Evolutionary conservation across 2,329 filamentous ascomycete species (phyloP), one percentile per base, ranked within the genome.

Genomic region (Talaromyces sp.): DNA sequence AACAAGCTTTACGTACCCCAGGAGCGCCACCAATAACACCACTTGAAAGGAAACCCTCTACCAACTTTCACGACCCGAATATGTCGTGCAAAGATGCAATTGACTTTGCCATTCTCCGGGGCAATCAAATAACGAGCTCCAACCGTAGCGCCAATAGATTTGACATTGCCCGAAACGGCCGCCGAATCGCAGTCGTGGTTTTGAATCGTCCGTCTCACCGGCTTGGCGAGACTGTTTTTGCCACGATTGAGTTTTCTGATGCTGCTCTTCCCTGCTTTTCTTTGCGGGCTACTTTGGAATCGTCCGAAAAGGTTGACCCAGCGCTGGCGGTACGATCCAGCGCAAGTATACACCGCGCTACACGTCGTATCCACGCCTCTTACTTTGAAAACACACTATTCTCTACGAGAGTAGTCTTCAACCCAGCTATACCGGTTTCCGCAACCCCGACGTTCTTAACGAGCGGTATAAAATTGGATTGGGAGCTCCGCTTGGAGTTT

Each of bases 391-490:
- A 90, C 32, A 89, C 91, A 0, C 80, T 97, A 3, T 97, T 89
- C 72, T 86, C 92, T 1, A 84, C 89, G 8, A 83, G 91, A 55
- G 81, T 93, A 24, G 85, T 90, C 7, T 97, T 97, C 69, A 87
- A 82, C 9, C 89, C 92, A 0, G 89, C 90, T 0, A 92, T 99
- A 54, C 94, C 94, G 0, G 83, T 89, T 19, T 83, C 82, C 14
- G 92, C 91, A 0, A 96, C 92, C 0, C 94, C 94, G 0, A 92
- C 94, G 64, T 96, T 99, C 66, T 84, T 95, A 53, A 99, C 94
- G 0, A 96, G 87, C 63, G 92, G 92, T 1, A 85, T 99, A 3
- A 89, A 85, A 64, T 79, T 97, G 27, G 89, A 91, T 65, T 99
- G 94, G 94, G 90, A 89, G 72, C 80, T 99, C 35, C 82, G 91